These are phyloP conservation scores for Phytophthora fragariaefolia DNA, from an alignment of 352 stramenopile species.

Conservation along the genomic window DNA sequence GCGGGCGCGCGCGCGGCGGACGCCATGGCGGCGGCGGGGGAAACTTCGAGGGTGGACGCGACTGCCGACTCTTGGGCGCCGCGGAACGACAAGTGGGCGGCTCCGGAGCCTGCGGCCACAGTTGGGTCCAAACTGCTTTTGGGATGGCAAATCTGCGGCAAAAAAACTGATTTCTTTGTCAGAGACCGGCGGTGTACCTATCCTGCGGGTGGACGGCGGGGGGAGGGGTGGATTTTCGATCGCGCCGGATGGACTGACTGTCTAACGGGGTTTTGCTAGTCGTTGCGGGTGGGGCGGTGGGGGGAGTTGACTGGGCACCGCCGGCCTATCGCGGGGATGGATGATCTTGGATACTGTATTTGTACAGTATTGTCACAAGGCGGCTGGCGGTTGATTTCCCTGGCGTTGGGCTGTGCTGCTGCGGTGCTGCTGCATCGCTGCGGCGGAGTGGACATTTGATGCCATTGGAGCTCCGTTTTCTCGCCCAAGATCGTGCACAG, in stretches of 20 bases:
- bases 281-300: too few species aligned
- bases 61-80: not conserved
- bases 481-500: constrained; percentile 10
- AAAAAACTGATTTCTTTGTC: constrained; percentile 26
- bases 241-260: too few species aligned
- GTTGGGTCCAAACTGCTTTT: not conserved
- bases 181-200: constrained; percentile 28
- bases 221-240: not conserved
- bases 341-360: too few species aligned
- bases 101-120: constrained; percentile 1
- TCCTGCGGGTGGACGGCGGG: too few species aligned
- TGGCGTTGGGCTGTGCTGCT: too few species aligned
- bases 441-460: too few species aligned
- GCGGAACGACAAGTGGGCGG: constrained; percentile 17
- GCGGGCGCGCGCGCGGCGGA: constrained; percentile 38
- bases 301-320: too few species aligned
- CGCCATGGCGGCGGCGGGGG: constrained; percentile 14
- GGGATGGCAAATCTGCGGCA: constrained; percentile 21
- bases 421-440: too few species aligned
- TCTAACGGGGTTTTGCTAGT: too few species aligned
- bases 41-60: not conserved
- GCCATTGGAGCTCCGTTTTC: constrained; percentile 1
- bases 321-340: too few species aligned
- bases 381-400: too few species aligned
- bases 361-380: too few species aligned